phyloP scores from a whole-genome alignment of 2,329 filamentous ascomycete species.

The Colletotrichum salicis region DNA sequence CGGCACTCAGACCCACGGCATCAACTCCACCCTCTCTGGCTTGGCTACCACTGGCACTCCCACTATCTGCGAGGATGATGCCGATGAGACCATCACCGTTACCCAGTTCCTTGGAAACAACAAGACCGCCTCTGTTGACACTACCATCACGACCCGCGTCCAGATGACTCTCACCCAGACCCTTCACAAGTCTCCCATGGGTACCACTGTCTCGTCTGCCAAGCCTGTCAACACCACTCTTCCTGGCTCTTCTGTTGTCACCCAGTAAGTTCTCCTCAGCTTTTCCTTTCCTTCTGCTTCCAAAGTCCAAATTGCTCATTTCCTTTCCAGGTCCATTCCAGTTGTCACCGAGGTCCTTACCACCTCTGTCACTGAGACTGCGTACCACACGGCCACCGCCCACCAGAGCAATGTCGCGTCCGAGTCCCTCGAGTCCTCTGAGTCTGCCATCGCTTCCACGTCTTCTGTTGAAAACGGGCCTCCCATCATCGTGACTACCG shows the following conservation, averaged over 20 bases:
- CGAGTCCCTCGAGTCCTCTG: background rate
- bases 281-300: background rate
- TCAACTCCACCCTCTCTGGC: constrained; percentile 14
- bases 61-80: constrained; percentile 13
- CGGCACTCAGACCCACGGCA: constrained; percentile 3
- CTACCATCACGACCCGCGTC: constrained; percentile 8
- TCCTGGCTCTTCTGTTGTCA: background rate
- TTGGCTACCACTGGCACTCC: background rate
- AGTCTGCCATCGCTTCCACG: background rate
- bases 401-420: background rate
- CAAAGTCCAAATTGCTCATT: background rate
- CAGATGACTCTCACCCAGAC: constrained; percentile 28
- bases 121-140: constrained; percentile 3
- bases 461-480: background rate
- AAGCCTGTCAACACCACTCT: constrained; percentile 15
- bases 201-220: constrained; percentile 29
- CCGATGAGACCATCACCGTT: constrained; percentile 6
- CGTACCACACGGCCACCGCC: constrained; percentile 18
- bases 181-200: constrained; percentile 17
- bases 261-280: constrained; percentile 13
- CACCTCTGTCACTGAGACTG: constrained; percentile 34
- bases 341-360: constrained; percentile 23
- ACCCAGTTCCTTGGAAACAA: background rate
- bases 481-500: background rate
- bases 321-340: background rate